Percentiles rank a stretch among this genome's conserved stretches.
Evolutionary conservation across 495 filamentous ascomycete genomes (phyloP).

Genomic region (Corynascus novoguineensis): DNA sequence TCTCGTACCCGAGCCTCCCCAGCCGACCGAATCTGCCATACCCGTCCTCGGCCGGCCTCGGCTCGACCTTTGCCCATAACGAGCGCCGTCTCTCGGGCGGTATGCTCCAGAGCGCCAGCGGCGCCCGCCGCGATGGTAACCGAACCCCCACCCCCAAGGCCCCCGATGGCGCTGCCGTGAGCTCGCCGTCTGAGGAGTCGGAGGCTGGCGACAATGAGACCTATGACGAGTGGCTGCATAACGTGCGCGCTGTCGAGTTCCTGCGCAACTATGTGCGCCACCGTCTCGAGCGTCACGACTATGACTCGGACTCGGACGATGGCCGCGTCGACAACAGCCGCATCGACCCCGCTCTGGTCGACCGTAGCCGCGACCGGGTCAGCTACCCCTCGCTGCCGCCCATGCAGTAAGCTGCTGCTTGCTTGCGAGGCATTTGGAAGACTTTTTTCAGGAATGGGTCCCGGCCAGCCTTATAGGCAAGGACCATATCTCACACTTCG

Average conservation of each 20-base stretch:
- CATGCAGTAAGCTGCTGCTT: neutral
- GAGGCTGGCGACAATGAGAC: constrained; percentile 41
- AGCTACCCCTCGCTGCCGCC: constrained; percentile 14
- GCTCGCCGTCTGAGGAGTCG: constrained; percentile 42
- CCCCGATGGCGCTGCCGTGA: constrained; percentile 29
- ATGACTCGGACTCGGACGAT: constrained; percentile 39
- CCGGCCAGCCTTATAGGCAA: too few species aligned
- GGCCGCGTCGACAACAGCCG: constrained; percentile 21
- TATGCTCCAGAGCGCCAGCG: constrained; percentile 67
- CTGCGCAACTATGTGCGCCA: constrained; percentile 63
- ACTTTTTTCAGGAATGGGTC: neutral
- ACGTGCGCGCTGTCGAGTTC: constrained; percentile 72
- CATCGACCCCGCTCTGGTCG: constrained; percentile 27
- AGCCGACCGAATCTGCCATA: constrained; percentile 52
- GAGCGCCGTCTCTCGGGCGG: constrained; percentile 81
- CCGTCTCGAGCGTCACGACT: constrained; percentile 59
- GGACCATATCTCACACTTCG: too few species aligned
- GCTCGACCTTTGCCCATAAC: constrained; percentile 71
- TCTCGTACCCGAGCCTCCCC: constrained; percentile 74
- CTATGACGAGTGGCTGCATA: constrained; percentile 78
- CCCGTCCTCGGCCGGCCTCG: constrained; percentile 71
- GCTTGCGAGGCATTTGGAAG: neutral
- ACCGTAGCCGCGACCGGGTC: constrained; percentile 6
- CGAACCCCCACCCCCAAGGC: constrained; percentile 48
- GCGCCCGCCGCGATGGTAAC: constrained; percentile 47